Conservation (phyloP, 1,284 basidiomycete species). For the Coniophora puteana region DNA sequence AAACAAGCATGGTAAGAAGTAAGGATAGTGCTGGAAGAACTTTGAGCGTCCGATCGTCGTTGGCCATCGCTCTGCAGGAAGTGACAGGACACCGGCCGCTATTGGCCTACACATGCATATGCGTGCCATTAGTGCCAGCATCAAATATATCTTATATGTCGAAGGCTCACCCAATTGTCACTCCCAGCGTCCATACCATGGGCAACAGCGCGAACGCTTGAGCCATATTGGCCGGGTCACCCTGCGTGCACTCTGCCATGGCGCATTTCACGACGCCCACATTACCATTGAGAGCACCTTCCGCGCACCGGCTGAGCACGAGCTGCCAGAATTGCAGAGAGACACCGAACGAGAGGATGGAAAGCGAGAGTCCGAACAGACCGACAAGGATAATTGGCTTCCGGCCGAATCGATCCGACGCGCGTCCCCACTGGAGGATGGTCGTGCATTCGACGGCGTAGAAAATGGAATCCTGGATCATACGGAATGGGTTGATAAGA, state of each 20-base stretch:
- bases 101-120: constrained; percentile 31
- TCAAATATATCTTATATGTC: not conserved
- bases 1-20: constrained; percentile 38
- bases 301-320: constrained; percentile 35
- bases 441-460: constrained; percentile 38
- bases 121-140: not conserved
- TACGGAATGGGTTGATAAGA: constrained; percentile 2
- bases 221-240: constrained; percentile 42
- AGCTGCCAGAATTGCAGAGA: constrained; percentile 37
- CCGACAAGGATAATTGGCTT: constrained; percentile 40
- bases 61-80: constrained; percentile 39
- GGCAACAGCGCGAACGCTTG: constrained; percentile 39
- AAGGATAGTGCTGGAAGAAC: constrained; percentile 34
- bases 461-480: constrained; percentile 39
- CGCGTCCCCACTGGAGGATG: constrained; percentile 39
- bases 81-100: constrained; percentile 38
- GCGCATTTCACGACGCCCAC: constrained; percentile 38
- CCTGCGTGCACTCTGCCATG: constrained; percentile 37
- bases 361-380: constrained; percentile 37
- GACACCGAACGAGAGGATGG: constrained; percentile 42
- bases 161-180: constrained; percentile 33
- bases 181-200: constrained; percentile 38
- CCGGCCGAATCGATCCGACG: constrained; percentile 41
- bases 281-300: constrained; percentile 44
- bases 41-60: constrained; percentile 24